Evolutionary conservation across 306 rosid species (phyloP).

Genomic region (Castanospermum australe): DNA sequence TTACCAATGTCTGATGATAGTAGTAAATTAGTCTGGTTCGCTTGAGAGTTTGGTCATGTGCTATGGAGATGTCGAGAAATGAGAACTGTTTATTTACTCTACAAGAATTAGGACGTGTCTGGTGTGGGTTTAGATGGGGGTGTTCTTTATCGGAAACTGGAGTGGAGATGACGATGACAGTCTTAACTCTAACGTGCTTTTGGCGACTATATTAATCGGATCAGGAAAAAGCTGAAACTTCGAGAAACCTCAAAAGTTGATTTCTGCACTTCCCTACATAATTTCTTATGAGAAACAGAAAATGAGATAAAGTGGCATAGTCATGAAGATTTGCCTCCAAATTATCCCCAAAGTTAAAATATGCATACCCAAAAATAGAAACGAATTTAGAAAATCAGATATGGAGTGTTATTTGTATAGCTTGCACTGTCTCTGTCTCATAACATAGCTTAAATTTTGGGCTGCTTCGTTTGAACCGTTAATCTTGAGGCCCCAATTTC

Average conservation of each 20-base stretch:
- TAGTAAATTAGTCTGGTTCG: constrained; percentile 2
- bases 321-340: background rate
- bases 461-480: background rate
- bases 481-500: background rate
- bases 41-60: constrained; percentile 6
- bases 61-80: constrained; percentile 13
- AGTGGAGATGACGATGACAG: background rate
- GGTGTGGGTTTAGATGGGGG: background rate
- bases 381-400: background rate
- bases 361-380: background rate
- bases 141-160: constrained; percentile 4
- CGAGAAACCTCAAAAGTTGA: background rate
- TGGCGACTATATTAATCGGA: background rate
- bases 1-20: constrained; percentile 28
- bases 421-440: background rate
- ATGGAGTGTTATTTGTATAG: background rate
- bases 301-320: background rate
- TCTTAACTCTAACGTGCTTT: background rate
- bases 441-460: background rate
- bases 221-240: constrained; percentile 16
- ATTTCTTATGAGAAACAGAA: background rate
- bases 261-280: background rate
- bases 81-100: background rate
- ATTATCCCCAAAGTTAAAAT: background rate
- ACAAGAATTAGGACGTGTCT: background rate